These are phyloP conservation scores for Nakaseomyces delphensis DNA, from an alignment of 1,139 yeast species.

Conservation along the genomic window DNA sequence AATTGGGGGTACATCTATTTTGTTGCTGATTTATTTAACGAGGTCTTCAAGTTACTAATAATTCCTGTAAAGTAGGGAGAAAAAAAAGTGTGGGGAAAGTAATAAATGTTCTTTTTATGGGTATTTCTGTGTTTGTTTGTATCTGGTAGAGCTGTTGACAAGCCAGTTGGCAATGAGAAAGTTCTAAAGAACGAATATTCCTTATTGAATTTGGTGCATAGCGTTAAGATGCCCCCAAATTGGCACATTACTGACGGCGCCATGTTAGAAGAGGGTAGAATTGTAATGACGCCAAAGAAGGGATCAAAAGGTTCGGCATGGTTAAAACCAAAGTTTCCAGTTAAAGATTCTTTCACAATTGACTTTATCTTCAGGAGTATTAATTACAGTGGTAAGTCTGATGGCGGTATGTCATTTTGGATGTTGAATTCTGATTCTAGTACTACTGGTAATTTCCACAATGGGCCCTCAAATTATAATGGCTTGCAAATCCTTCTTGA, in stretches of 20 bases:
- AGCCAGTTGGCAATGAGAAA: slow-evolving; percentile 2
- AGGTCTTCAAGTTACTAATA: too few relatives aligned
- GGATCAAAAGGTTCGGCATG: slow-evolving; percentile 40
- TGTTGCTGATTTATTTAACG: too few relatives aligned
- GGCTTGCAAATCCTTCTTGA: slow-evolving; percentile 55
- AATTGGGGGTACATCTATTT: too few relatives aligned
- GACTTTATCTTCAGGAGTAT: slow-evolving; percentile 23
- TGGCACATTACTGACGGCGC: slow-evolving; percentile 33
- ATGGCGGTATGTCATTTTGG: slow-evolving; percentile 25
- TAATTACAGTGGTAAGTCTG: slow-evolving; percentile 7
- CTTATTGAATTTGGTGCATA: slow-evolving; percentile 31
- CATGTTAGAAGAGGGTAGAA: slow-evolving; percentile 34
- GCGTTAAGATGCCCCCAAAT: slow-evolving; percentile 12
- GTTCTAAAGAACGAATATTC: slow-evolving; percentile 25
- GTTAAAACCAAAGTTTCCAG: slow-evolving; percentile 32
- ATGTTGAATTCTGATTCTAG: slow-evolving; percentile 25
- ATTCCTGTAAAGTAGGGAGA: background rate
- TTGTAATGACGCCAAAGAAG: slow-evolving; percentile 37
- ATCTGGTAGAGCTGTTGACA: background rate
- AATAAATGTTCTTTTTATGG: background rate
- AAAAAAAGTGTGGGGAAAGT: background rate
- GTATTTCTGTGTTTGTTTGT: background rate
- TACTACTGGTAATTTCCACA: slow-evolving; percentile 14
- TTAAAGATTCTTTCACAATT: slow-evolving; percentile 39
- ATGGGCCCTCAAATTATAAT: slow-evolving; percentile 37